Conservation (phyloP, 495 filamentous ascomycete genomes). For the Astrothelium macrocarpum region DNA sequence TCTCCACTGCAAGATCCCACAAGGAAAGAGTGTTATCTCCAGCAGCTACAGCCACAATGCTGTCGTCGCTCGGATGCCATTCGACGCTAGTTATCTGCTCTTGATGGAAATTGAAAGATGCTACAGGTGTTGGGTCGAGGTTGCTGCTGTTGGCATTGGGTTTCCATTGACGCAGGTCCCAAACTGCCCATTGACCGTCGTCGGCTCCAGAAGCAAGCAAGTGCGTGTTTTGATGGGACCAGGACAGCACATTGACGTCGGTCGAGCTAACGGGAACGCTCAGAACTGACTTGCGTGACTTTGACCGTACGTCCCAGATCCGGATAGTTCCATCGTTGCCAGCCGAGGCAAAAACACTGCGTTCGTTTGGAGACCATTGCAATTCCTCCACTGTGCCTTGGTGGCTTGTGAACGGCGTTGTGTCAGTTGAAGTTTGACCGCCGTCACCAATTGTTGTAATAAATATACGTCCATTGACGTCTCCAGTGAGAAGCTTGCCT, state of each 20-base stretch:
- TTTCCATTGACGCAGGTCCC: constrained; percentile 94
- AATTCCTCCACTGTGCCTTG: constrained; percentile 81
- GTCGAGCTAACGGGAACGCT: constrained; percentile 72
- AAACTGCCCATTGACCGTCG: constrained; percentile 89
- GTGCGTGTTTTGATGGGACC: constrained; percentile 77
- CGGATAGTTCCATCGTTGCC: constrained; percentile 90
- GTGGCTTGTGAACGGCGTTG: constrained; percentile 71
- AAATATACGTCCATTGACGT: constrained; percentile 84
- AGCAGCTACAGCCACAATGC: constrained; percentile 81
- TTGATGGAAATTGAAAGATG: constrained; percentile 86
- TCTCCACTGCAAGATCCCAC: constrained; percentile 93
- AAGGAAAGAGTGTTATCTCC: constrained; percentile 90
- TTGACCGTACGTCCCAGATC: constrained; percentile 88
- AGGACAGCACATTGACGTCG: constrained; percentile 93
- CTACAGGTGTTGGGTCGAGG: constrained; percentile 60
- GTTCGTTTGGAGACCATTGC: constrained; percentile 90
- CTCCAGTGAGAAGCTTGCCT: constrained; percentile 84
- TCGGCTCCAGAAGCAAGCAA: constrained; percentile 89
- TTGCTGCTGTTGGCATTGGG: constrained; percentile 40
- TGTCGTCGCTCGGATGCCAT: constrained; percentile 96
- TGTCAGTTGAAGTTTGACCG: constrained; percentile 78
- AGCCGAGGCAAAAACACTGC: constrained; percentile 84
- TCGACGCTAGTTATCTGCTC: constrained; percentile 93
- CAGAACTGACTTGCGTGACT: constrained; percentile 72
- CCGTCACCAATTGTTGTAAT: constrained; percentile 74